Evolutionary conservation across 2,329 filamentous ascomycete genomes (phyloP), one percentile per base, ranked within the genome.

Genomic region (Diaporthe australafricana): DNA sequence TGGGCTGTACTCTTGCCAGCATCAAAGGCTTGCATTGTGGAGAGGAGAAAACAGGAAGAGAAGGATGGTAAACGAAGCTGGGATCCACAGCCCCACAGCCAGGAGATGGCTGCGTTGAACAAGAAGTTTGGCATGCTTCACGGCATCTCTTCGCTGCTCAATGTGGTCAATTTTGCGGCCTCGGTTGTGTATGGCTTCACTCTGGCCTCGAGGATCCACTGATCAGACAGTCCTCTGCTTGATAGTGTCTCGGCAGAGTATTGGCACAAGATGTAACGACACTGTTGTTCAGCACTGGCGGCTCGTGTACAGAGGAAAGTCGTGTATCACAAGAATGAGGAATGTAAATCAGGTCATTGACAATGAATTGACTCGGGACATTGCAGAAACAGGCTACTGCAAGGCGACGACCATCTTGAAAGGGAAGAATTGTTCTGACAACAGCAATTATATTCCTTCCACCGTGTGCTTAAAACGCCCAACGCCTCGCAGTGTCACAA

Each of bases 1-100:
- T 81, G 93, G 76, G 79, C 89, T 0, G 87, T 93, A 56, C 81
- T 98, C 66, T 91, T 95, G 9, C 96, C 96, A 4, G 86, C 90
- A 75, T 96, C 95, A 1, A 92, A 90, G 45, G 88, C 90, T 76
- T 86, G 92, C 40, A 97, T 97, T 89, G 88, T 87, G 75, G 86
- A 93, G 81, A 87, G 95, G 78, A 93, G 93, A 78, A 88, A 91
- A 62, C 96, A 98, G 86, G 95, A 96, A 86, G 94, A 92, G 74
- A 91, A 92, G 77, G 96, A 98, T 80, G 94, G 94, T 69, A 98
- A 97, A 87, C 93, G 93, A 80, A 94, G 91, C 81, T 93, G 93
- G 78, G 94, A 97, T 75, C 84, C 89, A 67, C 88, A 91, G 1
- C 93, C 94, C 48, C 94, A 97, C 78, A 96, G 93, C 6, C 87